Conservation (phyloP, 2,329 filamentous ascomycete genomes). For the Rugonectria rugulosa region DNA sequence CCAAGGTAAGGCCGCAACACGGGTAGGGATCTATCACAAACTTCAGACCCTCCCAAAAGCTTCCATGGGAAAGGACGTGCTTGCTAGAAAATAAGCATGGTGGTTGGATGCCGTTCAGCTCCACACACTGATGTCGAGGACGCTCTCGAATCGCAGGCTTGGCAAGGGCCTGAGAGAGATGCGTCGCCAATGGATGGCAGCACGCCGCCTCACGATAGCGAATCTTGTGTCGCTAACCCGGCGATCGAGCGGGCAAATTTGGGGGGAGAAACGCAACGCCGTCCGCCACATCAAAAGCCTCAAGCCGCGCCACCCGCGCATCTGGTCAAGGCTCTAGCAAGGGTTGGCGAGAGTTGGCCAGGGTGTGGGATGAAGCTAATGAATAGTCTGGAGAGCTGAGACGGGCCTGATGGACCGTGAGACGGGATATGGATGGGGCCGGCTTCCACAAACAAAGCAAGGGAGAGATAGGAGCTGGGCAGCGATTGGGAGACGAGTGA, state of each 20-base stretch:
- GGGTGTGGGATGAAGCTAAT: slow-evolving; percentile 4
- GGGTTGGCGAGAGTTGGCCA: slow-evolving; percentile 8
- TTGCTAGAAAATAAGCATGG: slow-evolving; percentile 25
- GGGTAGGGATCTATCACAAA: background rate
- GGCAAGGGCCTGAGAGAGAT: slow-evolving; percentile 25
- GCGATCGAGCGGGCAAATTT: slow-evolving; percentile 35
- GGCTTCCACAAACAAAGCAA: background rate
- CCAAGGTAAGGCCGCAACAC: slow-evolving; percentile 16
- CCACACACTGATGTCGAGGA: slow-evolving; percentile 29
- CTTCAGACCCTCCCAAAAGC: too few relatives aligned
- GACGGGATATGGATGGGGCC: background rate
- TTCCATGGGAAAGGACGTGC: slow-evolving; percentile 8
- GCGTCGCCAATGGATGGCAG: slow-evolving; percentile 33
- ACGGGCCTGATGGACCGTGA: background rate
- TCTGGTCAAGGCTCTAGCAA: too few relatives aligned
- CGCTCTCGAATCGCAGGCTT: slow-evolving; percentile 26
- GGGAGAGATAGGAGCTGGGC: background rate
- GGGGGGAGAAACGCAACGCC: slow-evolving; percentile 32
- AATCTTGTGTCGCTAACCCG: slow-evolving; percentile 17
- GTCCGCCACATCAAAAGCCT: slow-evolving; percentile 24
- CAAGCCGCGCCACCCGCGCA: slow-evolving; percentile 36
- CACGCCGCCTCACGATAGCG: slow-evolving; percentile 35
- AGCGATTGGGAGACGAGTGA: background rate
- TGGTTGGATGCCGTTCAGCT: slow-evolving; percentile 33
- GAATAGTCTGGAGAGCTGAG: slow-evolving; percentile 7